Evolutionary conservation across 768 basidiomycete genomes (phyloP).

Genomic region (Podaxis rugospora): DNA sequence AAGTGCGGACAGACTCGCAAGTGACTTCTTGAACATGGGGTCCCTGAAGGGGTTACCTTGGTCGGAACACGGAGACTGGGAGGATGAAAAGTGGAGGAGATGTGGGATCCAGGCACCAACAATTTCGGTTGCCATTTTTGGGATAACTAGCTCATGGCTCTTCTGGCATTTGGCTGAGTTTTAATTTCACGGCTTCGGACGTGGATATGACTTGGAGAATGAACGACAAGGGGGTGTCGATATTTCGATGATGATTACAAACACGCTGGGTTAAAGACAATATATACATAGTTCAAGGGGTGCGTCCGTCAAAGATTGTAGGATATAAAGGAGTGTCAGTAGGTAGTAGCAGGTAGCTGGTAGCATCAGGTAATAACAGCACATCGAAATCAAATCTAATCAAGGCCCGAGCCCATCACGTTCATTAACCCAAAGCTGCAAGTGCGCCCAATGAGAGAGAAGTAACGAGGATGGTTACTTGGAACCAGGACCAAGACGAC

Average conservation of each 20-base stretch:
- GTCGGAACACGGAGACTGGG: background rate
- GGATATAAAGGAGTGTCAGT: background rate
- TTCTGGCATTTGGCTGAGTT: background rate
- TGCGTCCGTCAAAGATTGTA: background rate
- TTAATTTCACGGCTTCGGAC: background rate
- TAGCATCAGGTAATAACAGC: too few relatives aligned
- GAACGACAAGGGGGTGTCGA: too few relatives aligned
- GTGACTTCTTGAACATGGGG: slow-evolving; percentile 45
- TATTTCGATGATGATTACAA: background rate
- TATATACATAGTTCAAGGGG: background rate
- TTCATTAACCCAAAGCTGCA: background rate
- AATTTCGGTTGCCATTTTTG: background rate
- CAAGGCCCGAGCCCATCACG: background rate
- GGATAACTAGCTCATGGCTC: background rate
- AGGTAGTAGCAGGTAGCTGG: background rate
- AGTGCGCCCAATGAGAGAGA: background rate
- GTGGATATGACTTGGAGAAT: background rate
- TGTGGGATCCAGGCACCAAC: background rate
- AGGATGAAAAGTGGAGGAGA: background rate
- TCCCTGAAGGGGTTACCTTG: background rate
- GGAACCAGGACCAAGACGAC: slow-evolving; percentile 8
- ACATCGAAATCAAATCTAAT: background rate
- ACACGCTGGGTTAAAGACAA: background rate
- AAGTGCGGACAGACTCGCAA: slow-evolving; percentile 35
- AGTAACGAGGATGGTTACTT: background rate